phyloP scores from a whole-genome alignment of 2,329 filamentous ascomycete genomes.

The Nemania serpens region DNA sequence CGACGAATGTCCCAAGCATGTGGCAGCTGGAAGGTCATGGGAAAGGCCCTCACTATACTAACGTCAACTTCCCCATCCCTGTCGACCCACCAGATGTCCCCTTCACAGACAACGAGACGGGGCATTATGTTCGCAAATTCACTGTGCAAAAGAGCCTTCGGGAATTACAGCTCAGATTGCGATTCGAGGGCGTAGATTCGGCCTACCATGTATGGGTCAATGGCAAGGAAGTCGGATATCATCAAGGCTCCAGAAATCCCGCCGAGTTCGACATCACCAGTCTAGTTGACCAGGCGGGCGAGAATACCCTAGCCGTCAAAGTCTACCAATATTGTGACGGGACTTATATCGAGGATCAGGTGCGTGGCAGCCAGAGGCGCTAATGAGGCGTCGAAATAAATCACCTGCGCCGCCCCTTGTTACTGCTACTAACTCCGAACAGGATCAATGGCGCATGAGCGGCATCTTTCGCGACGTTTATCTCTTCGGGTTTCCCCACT shows the following conservation, averaged over 20 bases:
- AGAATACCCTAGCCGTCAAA: conserved; percentile 58
- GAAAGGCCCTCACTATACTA: conserved; percentile 67
- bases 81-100: conserved; percentile 64
- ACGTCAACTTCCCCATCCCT: conserved; percentile 69
- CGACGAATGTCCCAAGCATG: conserved; percentile 67
- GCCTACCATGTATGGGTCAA: conserved; percentile 68
- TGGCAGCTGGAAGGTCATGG: conserved; percentile 75
- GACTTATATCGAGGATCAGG: conserved; percentile 63
- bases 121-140: conserved; percentile 58
- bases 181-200: conserved; percentile 67
- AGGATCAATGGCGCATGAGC: conserved; percentile 65
- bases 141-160: conserved; percentile 46
- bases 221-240: conserved; percentile 62
- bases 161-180: conserved; percentile 55
- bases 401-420: not conserved
- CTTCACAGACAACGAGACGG: conserved; percentile 57
- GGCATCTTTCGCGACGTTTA: conserved; percentile 60
- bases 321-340: conserved; percentile 67
- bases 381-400: not conserved
- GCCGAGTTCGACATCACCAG: conserved; percentile 65
- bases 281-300: conserved; percentile 44
- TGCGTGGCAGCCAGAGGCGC: conserved; percentile 12
- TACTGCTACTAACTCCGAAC: not conserved
- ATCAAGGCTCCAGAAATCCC: conserved; percentile 64
- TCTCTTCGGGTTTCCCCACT: conserved; percentile 59